Percentiles rank a stretch among this genome's conserved stretches.
These are phyloP conservation scores for Cladosporium sp. DNA, from an alignment of 2,329 filamentous ascomycete species.

Conservation along the genomic window DNA sequence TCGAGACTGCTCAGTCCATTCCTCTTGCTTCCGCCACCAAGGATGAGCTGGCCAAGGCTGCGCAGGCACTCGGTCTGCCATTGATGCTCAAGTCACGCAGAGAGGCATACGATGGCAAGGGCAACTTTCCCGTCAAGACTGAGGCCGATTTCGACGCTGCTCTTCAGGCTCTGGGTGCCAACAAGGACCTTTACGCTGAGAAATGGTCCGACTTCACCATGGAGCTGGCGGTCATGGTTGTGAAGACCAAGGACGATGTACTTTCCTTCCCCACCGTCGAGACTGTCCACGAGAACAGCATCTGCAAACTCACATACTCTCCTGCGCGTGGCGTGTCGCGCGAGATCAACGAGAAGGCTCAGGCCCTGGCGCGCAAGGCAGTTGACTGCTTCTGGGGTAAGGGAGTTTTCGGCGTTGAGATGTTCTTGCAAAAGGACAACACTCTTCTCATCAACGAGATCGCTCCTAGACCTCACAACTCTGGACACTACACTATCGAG, in stretches of 20 bases:
- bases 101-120: conserved; percentile 87
- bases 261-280: conserved; percentile 86
- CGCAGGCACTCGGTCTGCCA: conserved; percentile 66
- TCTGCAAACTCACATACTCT: conserved; percentile 88
- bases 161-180: conserved; percentile 59
- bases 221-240: conserved; percentile 90
- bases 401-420: conserved; percentile 93
- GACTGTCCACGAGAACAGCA: conserved; percentile 90
- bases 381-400: conserved; percentile 77
- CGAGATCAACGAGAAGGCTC: conserved; percentile 59
- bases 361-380: conserved; percentile 72
- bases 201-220: conserved; percentile 80
- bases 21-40: conserved; percentile 57
- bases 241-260: conserved; percentile 72
- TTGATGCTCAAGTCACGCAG: conserved; percentile 90
- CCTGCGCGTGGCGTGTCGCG: conserved; percentile 69
- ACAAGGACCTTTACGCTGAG: conserved; percentile 76
- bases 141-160: conserved; percentile 60
- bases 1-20: conserved; percentile 69
- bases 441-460: conserved; percentile 79
- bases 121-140: conserved; percentile 62
- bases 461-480: conserved; percentile 80
- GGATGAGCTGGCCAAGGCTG: conserved; percentile 60
- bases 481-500: conserved; percentile 93
- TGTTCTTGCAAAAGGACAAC: conserved; percentile 76